Evolutionary conservation across 352 stramenopile species (phyloP).

Genomic region (Globisporangium cylindrosporum): DNA sequence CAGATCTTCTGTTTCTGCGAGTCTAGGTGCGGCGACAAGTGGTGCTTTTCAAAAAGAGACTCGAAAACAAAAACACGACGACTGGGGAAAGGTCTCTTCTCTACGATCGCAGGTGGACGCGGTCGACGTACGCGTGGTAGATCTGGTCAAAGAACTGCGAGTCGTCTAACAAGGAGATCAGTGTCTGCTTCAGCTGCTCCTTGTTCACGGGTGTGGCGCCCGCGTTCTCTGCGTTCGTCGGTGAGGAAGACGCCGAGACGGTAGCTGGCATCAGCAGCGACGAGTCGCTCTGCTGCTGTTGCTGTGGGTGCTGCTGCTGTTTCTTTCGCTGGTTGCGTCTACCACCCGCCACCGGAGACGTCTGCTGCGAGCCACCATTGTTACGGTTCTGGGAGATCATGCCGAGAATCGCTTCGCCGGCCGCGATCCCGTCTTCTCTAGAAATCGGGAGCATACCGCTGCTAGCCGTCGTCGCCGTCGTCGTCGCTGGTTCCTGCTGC

Average conservation of each 20-base stretch:
- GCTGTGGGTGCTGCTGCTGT: constrained; percentile 30
- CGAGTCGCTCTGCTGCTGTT: constrained; percentile 15
- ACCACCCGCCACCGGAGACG: constrained; percentile 1
- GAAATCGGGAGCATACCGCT: constrained; percentile 66
- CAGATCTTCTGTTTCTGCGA: not conserved
- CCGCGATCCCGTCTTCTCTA: constrained; percentile 74
- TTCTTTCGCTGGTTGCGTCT: constrained; percentile 16
- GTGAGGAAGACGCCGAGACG: constrained; percentile 8
- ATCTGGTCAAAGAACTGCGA: constrained; percentile 87
- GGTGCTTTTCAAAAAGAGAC: not conserved
- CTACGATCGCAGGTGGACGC: constrained; percentile 51
- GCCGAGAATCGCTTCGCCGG: constrained; percentile 77
- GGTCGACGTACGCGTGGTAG: constrained; percentile 80
- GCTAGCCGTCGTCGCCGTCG: constrained; percentile 18
- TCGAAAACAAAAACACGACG: constrained; percentile 2
- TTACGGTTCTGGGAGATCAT: constrained; percentile 65
- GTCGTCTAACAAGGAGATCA: constrained; percentile 78
- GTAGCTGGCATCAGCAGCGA: constrained; percentile 11
- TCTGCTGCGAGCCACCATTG: constrained; percentile 12
- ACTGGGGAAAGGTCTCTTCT: not conserved
- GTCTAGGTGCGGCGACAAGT: not conserved
- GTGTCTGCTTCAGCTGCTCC: constrained; percentile 84
- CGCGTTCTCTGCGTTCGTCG: constrained; percentile 8
- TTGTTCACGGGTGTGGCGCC: constrained; percentile 54
- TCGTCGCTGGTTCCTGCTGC: constrained; percentile 23